Evolutionary conservation across 2,329 filamentous ascomycete genomes (phyloP).

Genomic region (Passalora sequoiae): DNA sequence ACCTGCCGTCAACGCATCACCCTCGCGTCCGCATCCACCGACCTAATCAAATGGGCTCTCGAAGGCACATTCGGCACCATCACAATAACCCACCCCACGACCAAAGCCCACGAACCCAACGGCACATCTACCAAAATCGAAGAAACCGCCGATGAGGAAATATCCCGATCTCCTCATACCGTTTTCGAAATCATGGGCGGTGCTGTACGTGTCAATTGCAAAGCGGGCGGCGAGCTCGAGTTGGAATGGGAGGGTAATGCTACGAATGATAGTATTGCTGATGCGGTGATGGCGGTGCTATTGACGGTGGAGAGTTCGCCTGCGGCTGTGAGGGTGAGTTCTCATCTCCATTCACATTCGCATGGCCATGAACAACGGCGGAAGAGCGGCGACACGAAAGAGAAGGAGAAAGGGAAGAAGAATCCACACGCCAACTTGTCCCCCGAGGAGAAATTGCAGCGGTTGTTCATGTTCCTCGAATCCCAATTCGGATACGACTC

Average conservation of each 20-base stretch:
- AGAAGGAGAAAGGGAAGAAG: constrained; percentile 29
- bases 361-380: too few relatives aligned
- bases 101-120: constrained; percentile 12
- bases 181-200: constrained; percentile 77
- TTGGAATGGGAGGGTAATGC: constrained; percentile 98
- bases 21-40: constrained; percentile 80
- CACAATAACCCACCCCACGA: constrained; percentile 36
- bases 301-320: constrained; percentile 90
- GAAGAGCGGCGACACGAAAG: too few relatives aligned
- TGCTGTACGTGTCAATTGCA: constrained; percentile 64
- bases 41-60: constrained; percentile 87
- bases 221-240: constrained; percentile 67
- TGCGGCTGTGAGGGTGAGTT: constrained; percentile 82
- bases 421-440: constrained; percentile 72
- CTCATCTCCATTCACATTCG: constrained; percentile 43
- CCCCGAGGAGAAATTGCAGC: constrained; percentile 70
- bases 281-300: constrained; percentile 88
- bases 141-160: constrained; percentile 62
- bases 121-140: constrained; percentile 29
- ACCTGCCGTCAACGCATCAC: constrained; percentile 86
- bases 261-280: constrained; percentile 96
- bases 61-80: constrained; percentile 91
- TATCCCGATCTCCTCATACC: constrained; percentile 46
- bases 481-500: constrained; percentile 87
- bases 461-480: constrained; percentile 93